phyloP scores from a whole-genome alignment of 208 protist species.

The Balamuthia mandrillaris region DNA sequence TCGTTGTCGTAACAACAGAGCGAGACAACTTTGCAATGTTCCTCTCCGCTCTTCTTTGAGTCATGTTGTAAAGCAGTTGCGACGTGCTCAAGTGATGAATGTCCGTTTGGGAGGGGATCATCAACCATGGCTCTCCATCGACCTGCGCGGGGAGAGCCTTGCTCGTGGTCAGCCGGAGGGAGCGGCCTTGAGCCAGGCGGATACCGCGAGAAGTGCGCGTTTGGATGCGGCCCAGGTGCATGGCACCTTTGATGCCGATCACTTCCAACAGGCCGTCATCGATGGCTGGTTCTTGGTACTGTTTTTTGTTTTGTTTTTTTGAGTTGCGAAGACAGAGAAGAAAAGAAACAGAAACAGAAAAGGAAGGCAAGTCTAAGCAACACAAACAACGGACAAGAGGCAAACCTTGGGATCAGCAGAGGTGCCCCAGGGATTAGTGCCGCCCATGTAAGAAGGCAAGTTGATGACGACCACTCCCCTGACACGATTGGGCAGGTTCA shows the following conservation, averaged over 20 bases:
- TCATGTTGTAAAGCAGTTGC: conserved; percentile 9
- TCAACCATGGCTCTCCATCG: conserved; percentile 28
- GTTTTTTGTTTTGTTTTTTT: not conserved
- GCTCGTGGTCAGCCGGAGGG: not conserved
- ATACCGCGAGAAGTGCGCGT: conserved; percentile 16
- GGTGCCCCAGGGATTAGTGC: conserved; percentile 8
- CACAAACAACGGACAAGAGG: not conserved
- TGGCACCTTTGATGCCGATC: not conserved
- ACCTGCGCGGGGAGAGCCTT: not conserved
- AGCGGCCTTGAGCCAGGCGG: not conserved
- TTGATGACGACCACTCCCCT: conserved; percentile 7
- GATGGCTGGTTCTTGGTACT: conserved; percentile 16
- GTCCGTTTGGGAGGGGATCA: not conserved
- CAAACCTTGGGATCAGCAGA: not conserved
- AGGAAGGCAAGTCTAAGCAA: not conserved
- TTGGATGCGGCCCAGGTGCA: conserved; percentile 20
- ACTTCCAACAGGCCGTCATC: conserved; percentile 25
- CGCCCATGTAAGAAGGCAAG: conserved; percentile 12
- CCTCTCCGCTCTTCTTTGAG: not conserved
- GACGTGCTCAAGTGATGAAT: not conserved
- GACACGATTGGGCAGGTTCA: not conserved
- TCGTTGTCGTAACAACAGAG: not conserved
- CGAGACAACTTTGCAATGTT: not conserved
- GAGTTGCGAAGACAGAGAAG: not conserved
- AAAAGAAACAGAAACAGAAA: not conserved